Conservation (phyloP, 805 yeast species). For the Sugiyamaella americana region DNA sequence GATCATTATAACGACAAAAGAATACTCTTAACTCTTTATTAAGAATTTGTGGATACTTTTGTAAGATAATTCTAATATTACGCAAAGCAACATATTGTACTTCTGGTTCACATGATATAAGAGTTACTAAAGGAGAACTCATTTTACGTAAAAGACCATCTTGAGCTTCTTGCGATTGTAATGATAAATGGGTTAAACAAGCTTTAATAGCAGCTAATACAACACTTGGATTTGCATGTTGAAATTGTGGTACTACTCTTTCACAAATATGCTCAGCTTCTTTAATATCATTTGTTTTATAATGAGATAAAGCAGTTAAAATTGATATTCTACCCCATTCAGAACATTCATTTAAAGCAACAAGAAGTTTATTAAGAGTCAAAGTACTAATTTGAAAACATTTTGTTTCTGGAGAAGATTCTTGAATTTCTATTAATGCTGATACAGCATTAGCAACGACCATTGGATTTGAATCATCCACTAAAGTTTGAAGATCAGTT, state of each 20-base stretch:
- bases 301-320: slow-evolving; percentile 72
- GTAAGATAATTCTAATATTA: slow-evolving; percentile 83
- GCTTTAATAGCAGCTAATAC: slow-evolving; percentile 81
- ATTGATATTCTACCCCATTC: slow-evolving; percentile 98
- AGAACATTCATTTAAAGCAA: slow-evolving; percentile 92
- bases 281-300: slow-evolving; percentile 44
- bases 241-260: slow-evolving; percentile 88
- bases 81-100: slow-evolving; percentile 90
- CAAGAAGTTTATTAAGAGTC: slow-evolving; percentile 51
- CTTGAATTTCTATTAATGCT: slow-evolving; percentile 77
- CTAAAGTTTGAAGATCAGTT: slow-evolving; percentile 54
- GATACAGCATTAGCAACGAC: slow-evolving; percentile 92
- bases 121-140: slow-evolving; percentile 79
- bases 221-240: slow-evolving; percentile 94
- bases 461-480: slow-evolving; percentile 91
- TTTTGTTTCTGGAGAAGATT: slow-evolving; percentile 50
- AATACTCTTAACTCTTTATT: slow-evolving; percentile 80
- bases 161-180: slow-evolving; percentile 35
- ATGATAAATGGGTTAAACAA: slow-evolving; percentile 54
- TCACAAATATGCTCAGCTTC: slow-evolving; percentile 86
- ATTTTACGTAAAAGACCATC: slow-evolving; percentile 54
- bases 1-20: slow-evolving; percentile 84
- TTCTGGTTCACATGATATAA: slow-evolving; percentile 85
- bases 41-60: slow-evolving; percentile 76
- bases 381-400: slow-evolving; percentile 39